These are phyloP conservation scores for Jatropha curcas DNA, from an alignment of 345 rosid genomes.

Conservation along the genomic window DNA sequence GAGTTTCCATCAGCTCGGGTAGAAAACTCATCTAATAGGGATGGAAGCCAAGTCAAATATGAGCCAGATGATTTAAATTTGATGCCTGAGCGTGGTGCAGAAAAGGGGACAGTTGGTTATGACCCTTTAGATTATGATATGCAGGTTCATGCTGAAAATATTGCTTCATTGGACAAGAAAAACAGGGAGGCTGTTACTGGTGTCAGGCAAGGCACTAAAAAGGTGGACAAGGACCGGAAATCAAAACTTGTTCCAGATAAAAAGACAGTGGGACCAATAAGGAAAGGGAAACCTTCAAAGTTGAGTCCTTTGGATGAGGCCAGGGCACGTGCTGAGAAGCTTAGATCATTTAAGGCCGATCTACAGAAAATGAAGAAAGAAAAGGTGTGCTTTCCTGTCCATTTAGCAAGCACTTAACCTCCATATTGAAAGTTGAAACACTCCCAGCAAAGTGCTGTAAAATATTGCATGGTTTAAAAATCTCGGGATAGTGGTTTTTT, in stretches of 20 bases:
- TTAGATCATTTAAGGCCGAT: conserved; percentile 89
- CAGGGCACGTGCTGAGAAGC: conserved; percentile 85
- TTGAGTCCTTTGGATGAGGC: conserved; percentile 92
- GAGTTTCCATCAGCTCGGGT: conserved; percentile 56
- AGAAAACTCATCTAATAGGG: conserved; percentile 37
- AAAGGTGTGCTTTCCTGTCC: conserved; percentile 50
- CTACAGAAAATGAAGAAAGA: conserved; percentile 94
- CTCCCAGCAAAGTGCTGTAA: not conserved
- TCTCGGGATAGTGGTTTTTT: not conserved
- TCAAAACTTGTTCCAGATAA: conserved; percentile 52
- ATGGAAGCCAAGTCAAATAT: conserved; percentile 49
- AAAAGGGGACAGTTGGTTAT: conserved; percentile 53
- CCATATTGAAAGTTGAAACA: conserved; percentile 3
- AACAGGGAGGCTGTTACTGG: conserved; percentile 37
- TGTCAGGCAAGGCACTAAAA: conserved; percentile 50
- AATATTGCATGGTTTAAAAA: conserved; percentile 5
- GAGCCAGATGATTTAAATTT: conserved; percentile 79
- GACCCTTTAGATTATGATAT: conserved; percentile 80
- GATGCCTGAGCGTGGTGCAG: conserved; percentile 71
- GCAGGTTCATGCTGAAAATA: conserved; percentile 41
- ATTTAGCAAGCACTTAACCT: not conserved
- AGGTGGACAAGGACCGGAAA: conserved; percentile 58
- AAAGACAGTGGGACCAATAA: conserved; percentile 67
- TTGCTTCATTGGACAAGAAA: conserved; percentile 41
- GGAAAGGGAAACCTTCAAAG: conserved; percentile 82